Evolutionary conservation across 2,329 filamentous ascomycete species (phyloP).

Genomic region (Fusarium goolgardi): DNA sequence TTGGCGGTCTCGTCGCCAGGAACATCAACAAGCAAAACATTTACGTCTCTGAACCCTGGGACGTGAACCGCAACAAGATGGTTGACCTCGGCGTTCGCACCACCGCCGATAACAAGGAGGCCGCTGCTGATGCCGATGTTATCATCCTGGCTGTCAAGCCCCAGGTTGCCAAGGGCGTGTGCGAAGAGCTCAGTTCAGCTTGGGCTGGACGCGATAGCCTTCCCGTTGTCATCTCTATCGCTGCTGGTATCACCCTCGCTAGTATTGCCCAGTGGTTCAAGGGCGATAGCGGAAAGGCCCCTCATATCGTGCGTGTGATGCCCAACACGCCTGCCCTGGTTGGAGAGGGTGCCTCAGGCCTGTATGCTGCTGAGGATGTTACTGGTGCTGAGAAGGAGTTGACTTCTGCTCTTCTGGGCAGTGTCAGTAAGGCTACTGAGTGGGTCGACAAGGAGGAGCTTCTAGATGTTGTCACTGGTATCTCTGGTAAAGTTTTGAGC

Average conservation of each 20-base stretch:
- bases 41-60: conserved; percentile 63
- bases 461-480: conserved; percentile 62
- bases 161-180: conserved; percentile 60
- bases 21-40: conserved; percentile 59
- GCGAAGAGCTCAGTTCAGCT: conserved; percentile 58
- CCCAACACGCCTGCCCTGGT: conserved; percentile 64
- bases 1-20: conserved; percentile 60
- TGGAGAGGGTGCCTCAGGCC: conserved; percentile 62
- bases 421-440: conserved; percentile 61
- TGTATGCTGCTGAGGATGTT: conserved; percentile 59
- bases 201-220: conserved; percentile 51
- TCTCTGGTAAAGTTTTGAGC: conserved; percentile 55
- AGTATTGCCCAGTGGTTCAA: conserved; percentile 59
- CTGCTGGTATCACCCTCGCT: conserved; percentile 60
- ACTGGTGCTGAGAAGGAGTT: conserved; percentile 57
- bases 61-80: conserved; percentile 64
- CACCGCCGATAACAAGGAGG: conserved; percentile 60
- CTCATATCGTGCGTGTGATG: conserved; percentile 64
- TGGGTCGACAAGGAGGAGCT: conserved; percentile 63
- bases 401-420: conserved; percentile 56
- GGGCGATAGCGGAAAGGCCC: conserved; percentile 52
- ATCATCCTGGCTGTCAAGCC: conserved; percentile 65
- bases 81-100: conserved; percentile 58
- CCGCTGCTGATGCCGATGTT: conserved; percentile 57
- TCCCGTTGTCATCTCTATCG: conserved; percentile 62